A percentile compares a stretch with the other conserved stretches of the same genome.
phyloP scores from a whole-genome alignment of 352 stramenopile species.

The Paralagenidium karlingii region DNA sequence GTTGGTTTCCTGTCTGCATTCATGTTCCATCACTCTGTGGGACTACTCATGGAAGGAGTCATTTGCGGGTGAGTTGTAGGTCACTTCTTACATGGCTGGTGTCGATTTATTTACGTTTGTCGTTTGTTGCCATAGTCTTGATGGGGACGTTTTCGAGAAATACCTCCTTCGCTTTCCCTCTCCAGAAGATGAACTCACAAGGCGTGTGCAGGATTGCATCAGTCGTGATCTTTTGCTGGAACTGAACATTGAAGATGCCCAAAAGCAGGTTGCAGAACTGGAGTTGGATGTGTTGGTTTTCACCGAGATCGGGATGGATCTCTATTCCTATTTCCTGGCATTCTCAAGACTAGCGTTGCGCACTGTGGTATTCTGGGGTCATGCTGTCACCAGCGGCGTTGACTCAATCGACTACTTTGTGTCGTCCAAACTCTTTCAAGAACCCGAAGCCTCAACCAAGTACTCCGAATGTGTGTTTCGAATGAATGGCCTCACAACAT shows the following conservation, averaged over 20 bases:
- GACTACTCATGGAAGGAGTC: conserved; percentile 28
- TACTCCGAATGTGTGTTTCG: conserved; percentile 43
- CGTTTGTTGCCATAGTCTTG: no score
- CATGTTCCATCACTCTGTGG: conserved; percentile 41
- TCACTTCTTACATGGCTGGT: no score
- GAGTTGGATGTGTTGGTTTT: conserved; percentile 51
- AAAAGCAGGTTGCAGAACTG: conserved; percentile 14
- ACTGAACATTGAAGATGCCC: conserved; percentile 10
- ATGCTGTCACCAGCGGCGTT: conserved; percentile 42
- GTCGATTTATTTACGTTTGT: no score
- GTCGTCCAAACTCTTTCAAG: conserved; percentile 24
- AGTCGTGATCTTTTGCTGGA: conserved; percentile 6
- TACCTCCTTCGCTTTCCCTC: no score
- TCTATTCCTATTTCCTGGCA: conserved; percentile 35
- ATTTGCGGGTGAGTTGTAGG: no score
- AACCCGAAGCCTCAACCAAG: conserved; percentile 5
- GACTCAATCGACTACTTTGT: conserved; percentile 47
- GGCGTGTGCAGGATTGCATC: background rate
- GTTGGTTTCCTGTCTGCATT: conserved; percentile 41
- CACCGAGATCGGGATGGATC: conserved; percentile 48
- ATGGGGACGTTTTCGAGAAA: background rate
- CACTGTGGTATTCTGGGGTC: conserved; percentile 39
- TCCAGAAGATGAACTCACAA: conserved; percentile 10
- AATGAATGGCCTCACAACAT: conserved; percentile 38
- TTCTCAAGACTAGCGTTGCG: conserved; percentile 31